These are phyloP conservation scores for Ceratocystis papillata DNA, from an alignment of 2,329 filamentous ascomycete genomes.

Conservation along the genomic window DNA sequence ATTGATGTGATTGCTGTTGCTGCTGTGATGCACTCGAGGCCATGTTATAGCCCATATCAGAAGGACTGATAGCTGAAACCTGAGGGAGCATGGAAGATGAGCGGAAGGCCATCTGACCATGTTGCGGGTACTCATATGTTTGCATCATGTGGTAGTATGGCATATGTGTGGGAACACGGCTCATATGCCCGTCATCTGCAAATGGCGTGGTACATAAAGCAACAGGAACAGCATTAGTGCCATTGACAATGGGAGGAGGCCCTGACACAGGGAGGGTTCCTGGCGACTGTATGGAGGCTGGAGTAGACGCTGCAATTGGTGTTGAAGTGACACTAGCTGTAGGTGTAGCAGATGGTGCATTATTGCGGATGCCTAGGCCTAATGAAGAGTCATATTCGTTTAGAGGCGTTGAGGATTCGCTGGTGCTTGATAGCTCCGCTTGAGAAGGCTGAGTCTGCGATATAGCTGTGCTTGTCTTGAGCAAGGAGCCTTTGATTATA, in stretches of 20 bases:
- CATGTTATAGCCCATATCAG: background rate
- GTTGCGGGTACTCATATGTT: constrained; percentile 13
- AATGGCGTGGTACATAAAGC: background rate
- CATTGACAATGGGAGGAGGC: constrained; percentile 21
- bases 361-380: constrained; percentile 15
- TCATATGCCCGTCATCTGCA: background rate
- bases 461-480: constrained; percentile 32
- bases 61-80: background rate
- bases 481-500: constrained; percentile 41
- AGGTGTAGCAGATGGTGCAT: background rate
- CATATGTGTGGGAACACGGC: constrained; percentile 9
- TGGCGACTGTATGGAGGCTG: constrained; percentile 5
- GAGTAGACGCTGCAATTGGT: constrained; percentile 12
- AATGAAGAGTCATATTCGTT: constrained; percentile 16
- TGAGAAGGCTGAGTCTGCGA: constrained; percentile 17
- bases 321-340: constrained; percentile 17
- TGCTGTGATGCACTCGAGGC: constrained; percentile 16
- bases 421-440: background rate
- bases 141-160: constrained; percentile 13
- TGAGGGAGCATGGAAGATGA: constrained; percentile 12
- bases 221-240: constrained; percentile 17
- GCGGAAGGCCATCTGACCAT: constrained; percentile 10
- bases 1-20: constrained; percentile 9
- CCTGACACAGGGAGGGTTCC: constrained; percentile 10
- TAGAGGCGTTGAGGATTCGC: background rate